Conservation (phyloP, 2,329 filamentous ascomycete genomes). For the Beauveria pseudobassiana region DNA sequence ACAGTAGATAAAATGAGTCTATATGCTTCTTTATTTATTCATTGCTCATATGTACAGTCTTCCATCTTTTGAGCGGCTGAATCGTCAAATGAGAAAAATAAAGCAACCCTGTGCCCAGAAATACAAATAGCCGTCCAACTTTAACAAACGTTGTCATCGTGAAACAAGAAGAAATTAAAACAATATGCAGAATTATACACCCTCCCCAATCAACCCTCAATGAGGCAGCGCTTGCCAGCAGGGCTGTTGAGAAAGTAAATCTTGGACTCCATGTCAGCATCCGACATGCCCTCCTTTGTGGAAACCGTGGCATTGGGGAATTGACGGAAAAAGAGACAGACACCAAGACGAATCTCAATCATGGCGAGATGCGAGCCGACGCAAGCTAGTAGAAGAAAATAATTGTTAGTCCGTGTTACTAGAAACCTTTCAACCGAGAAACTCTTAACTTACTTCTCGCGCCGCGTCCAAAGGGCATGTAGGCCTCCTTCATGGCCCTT, state of each 20-base stretch:
- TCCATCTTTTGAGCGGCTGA: neutral
- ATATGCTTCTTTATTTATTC: neutral
- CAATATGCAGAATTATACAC: neutral
- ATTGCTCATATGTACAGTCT: neutral
- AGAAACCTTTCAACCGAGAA: neutral
- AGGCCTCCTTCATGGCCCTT: slow-evolving; percentile 38
- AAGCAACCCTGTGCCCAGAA: neutral
- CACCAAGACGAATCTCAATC: slow-evolving; percentile 46
- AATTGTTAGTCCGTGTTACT: neutral
- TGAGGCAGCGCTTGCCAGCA: slow-evolving; percentile 24
- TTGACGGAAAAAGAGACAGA: slow-evolving; percentile 43
- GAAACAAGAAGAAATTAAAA: neutral
- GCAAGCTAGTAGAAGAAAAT: slow-evolving; percentile 25
- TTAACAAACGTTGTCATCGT: neutral
- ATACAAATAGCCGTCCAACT: neutral
- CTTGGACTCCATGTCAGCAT: slow-evolving; percentile 27
- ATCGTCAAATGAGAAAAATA: neutral
- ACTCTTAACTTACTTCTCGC: slow-evolving; percentile 28
- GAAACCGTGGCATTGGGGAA: slow-evolving; percentile 30
- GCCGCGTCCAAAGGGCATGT: slow-evolving; percentile 46
- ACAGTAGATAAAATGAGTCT: neutral
- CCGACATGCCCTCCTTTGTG: slow-evolving; percentile 25
- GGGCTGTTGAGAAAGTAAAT: slow-evolving; percentile 28
- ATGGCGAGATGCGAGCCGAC: slow-evolving; percentile 50
- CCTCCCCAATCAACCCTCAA: slow-evolving; percentile 12